These are phyloP conservation scores for Monilinia laxa DNA, from an alignment of 2,329 filamentous ascomycete species.

Conservation along the genomic window DNA sequence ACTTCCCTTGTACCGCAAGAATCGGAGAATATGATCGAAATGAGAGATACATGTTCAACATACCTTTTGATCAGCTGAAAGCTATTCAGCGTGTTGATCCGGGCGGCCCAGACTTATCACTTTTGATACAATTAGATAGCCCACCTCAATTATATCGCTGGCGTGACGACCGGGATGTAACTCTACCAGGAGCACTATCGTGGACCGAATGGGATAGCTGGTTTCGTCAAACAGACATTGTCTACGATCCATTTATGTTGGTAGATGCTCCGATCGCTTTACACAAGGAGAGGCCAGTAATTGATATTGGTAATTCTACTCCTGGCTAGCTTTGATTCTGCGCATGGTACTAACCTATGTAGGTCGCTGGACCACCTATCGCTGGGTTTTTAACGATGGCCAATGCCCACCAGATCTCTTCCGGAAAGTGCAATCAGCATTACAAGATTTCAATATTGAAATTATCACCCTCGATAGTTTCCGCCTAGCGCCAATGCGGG, in stretches of 20 bases:
- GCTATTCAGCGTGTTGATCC: conserved; percentile 45
- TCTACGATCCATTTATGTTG: conserved; percentile 45
- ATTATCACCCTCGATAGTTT: conserved; percentile 49
- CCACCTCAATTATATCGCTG: conserved; percentile 45
- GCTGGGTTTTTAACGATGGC: conserved; percentile 47
- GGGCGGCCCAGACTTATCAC: conserved; percentile 39
- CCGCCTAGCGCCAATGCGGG: conserved; percentile 40
- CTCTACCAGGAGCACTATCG: conserved; percentile 44
- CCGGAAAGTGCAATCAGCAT: conserved; percentile 34
- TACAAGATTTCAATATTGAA: conserved; percentile 72
- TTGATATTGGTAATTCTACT: conserved; percentile 53
- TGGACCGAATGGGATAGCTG: conserved; percentile 60
- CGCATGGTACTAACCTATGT: conserved; percentile 24
- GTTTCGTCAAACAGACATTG: conserved; percentile 64
- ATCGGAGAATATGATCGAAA: conserved; percentile 31
- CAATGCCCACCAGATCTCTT: conserved; percentile 32
- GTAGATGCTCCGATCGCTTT: conserved; percentile 46
- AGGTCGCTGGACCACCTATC: conserved; percentile 64
- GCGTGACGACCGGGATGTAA: conserved; percentile 38
- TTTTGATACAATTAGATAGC: conserved; percentile 50
- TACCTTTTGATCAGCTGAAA: conserved; percentile 47
- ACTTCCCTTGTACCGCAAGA: conserved; percentile 18
- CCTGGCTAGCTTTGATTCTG: background rate
- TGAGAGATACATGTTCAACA: conserved; percentile 41
- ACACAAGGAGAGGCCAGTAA: conserved; percentile 49